Evolutionary conservation across 345 rosid species (phyloP), one percentile per base, ranked within the genome.

Genomic region (Moricandia arvensis): DNA sequence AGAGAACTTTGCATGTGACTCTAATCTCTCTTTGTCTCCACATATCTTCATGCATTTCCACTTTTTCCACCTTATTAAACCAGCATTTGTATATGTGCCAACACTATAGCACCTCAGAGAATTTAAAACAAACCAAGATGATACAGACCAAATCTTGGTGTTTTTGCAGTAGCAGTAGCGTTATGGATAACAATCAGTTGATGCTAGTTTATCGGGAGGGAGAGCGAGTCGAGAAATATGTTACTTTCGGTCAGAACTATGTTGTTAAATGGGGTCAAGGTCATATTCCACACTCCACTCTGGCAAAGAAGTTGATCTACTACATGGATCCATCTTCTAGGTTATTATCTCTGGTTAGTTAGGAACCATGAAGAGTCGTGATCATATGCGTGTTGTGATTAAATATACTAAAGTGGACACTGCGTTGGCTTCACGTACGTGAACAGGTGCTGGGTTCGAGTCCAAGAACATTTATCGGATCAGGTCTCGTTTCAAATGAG

Each of bases 371-470:
- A 21, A 21, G 24, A 21, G 24, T 21, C n/a, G 29, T 57, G 63
- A 30, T 57, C 6, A 17, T 21, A 41, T 9, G 18, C 27, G 21
- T 38, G 65, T 58, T 58, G 8, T 41, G 6, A 13, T 38, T 55
- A 35, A 47, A 47, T 47, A 21, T 21, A n/a, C 57, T 41, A 47
- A 55, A 47, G 51, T 55, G 26, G 26, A 60, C 13, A 18, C 6
- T 33, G 12, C 15, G 59, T 67, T 53, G 55, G 17, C 51, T 62
- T 51, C 54, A 53, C 27, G 27, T 55, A 59, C 26, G 24, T 59
- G 41, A 30, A 59, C 60, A 88, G 94, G 94, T 8, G 73, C 83
- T 70, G 92, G 92, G 8, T 87, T 91, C 63, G 83, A 73, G 5
- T 91, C 97, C 16, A 86, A 83, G 77, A 54, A 51, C 55, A 59